Percentiles rank a stretch among this genome's conserved stretches.
Conservation (phyloP, 805 yeast genomes). For the Teunomyces barrocoloradensis region DNA sequence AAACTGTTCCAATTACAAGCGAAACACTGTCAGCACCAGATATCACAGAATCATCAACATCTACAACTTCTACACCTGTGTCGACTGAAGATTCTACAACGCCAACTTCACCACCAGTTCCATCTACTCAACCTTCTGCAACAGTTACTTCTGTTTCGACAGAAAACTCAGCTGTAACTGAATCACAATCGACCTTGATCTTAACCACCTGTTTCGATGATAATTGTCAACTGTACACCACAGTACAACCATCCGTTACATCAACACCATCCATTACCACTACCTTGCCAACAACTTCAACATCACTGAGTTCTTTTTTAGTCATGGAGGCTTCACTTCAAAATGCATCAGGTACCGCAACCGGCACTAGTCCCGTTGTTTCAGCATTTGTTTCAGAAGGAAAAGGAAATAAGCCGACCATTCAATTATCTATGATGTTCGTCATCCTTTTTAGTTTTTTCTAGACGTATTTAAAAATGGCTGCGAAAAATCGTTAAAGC, state of each 20-base stretch:
- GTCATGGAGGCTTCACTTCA: slow-evolving; percentile 1
- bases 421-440: not conserved
- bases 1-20: not conserved
- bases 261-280: not conserved
- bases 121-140: not conserved
- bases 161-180: not conserved
- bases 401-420: slow-evolving; percentile 3
- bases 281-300: not conserved
- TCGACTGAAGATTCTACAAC: no score
- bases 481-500: not conserved
- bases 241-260: not conserved
- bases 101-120: not conserved
- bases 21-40: not conserved
- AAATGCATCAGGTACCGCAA: slow-evolving; percentile 1
- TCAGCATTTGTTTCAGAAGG: not conserved
- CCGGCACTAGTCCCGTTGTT: not conserved
- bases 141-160: not conserved
- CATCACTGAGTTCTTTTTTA: slow-evolving; percentile 4
- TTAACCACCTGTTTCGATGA: not conserved
- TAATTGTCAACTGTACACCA: not conserved
- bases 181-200: not conserved
- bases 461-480: not conserved
- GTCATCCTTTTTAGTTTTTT: not conserved
- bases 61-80: no score
- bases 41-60: not conserved